These are phyloP conservation scores for Trifolium dubium DNA, from an alignment of 306 rosid genomes.

Conservation along the genomic window DNA sequence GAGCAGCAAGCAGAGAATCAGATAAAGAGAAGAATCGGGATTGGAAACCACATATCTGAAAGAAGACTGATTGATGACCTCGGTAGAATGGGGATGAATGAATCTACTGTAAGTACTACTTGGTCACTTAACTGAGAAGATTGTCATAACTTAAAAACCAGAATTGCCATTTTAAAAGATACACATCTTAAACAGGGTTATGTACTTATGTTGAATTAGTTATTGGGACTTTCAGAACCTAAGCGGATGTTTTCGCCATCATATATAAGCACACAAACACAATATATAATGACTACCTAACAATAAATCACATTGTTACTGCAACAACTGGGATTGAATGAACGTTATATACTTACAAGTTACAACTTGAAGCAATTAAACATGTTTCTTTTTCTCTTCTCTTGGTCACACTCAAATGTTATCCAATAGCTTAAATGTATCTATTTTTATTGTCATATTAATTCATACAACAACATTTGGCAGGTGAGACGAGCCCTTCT, in stretches of 20 bases:
- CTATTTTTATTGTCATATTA: neutral
- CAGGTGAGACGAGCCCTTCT: constrained; percentile 98
- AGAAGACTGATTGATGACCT: constrained; percentile 94
- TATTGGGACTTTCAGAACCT: constrained; percentile 2
- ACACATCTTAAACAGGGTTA: neutral
- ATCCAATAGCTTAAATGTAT: neutral
- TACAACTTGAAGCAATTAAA: constrained; percentile 12
- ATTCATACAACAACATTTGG: constrained; percentile 31
- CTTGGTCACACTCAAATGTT: constrained; percentile 5
- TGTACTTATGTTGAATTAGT: constrained; percentile 7
- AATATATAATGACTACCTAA: neutral
- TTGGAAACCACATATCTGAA: constrained; percentile 94
- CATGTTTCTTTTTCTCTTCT: neutral
- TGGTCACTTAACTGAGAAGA: constrained; percentile 29
- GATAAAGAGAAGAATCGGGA: constrained; percentile 97
- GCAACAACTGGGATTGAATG: constrained; percentile 12
- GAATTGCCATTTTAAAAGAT: constrained; percentile 19
- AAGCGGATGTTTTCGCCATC: constrained; percentile 6
- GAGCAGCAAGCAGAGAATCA: constrained; percentile 98
- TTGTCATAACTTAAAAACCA: constrained; percentile 9
- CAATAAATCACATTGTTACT: constrained; percentile 13
- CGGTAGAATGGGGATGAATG: constrained; percentile 92
- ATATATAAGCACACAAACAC: neutral
- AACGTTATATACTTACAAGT: neutral
- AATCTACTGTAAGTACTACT: constrained; percentile 83